phyloP scores from a whole-genome alignment of 257 asterid species.

The Plantago ovata region DNA sequence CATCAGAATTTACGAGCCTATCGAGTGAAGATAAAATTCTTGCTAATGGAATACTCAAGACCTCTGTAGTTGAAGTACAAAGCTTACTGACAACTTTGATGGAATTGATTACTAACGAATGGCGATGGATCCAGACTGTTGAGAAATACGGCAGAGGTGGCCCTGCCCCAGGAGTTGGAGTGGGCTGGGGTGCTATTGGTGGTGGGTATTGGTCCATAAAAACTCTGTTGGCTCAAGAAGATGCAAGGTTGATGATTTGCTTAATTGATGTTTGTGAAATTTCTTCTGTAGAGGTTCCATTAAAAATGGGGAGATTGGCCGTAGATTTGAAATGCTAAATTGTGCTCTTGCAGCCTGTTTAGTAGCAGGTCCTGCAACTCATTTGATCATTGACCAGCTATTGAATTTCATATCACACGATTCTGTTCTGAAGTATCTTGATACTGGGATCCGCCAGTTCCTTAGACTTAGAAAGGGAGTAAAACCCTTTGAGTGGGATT shows the following conservation, averaged over 20 bases:
- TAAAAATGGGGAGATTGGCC: slow-evolving; percentile 29
- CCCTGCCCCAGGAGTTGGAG: slow-evolving; percentile 96
- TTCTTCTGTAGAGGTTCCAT: slow-evolving; percentile 21
- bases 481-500: slow-evolving; percentile 50
- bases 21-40: slow-evolving; percentile 59
- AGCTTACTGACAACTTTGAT: slow-evolving; percentile 34
- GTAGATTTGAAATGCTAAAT: slow-evolving; percentile 41
- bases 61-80: slow-evolving; percentile 42
- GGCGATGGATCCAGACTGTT: slow-evolving; percentile 37
- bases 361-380: slow-evolving; percentile 57
- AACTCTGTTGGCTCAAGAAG: slow-evolving; percentile 61
- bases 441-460: slow-evolving; percentile 43
- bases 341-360: slow-evolving; percentile 52
- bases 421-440: slow-evolving; percentile 60
- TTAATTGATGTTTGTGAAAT: slow-evolving; percentile 47
- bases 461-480: slow-evolving; percentile 33
- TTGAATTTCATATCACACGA: slow-evolving; percentile 53
- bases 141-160: slow-evolving; percentile 90
- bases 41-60: slow-evolving; percentile 57
- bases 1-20: slow-evolving; percentile 24
- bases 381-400: slow-evolving; percentile 43
- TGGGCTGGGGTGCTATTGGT: slow-evolving; percentile 94
- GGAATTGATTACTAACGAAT: slow-evolving; percentile 35
- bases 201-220: slow-evolving; percentile 89
- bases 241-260: slow-evolving; percentile 51